Evolutionary conservation across 1,284 basidiomycete genomes (phyloP).

Genomic region (Boletus smithii): DNA sequence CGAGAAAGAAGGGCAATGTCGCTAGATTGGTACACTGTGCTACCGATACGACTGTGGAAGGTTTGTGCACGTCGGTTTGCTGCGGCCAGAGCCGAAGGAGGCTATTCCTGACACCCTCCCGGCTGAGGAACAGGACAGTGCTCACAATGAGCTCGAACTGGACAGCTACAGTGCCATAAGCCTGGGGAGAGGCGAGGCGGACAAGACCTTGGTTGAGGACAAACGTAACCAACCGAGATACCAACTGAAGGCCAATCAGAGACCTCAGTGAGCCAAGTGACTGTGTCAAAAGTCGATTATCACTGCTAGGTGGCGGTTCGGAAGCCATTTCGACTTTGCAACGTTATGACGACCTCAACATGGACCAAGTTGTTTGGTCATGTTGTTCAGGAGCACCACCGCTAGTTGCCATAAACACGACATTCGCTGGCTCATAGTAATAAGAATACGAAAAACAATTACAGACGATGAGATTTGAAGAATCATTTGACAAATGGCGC

Average conservation of each 20-base stretch:
- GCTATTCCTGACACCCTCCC: conserved; percentile 88
- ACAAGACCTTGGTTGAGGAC: conserved; percentile 84
- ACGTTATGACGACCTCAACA: not conserved
- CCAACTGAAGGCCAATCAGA: conserved; percentile 82
- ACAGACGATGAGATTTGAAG: no score
- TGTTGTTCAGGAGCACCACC: conserved; percentile 21
- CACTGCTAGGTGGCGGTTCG: conserved; percentile 1
- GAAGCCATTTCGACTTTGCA: conserved; percentile 18
- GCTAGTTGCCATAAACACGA: no score
- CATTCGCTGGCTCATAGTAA: no score
- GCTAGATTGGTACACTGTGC: conserved; percentile 47
- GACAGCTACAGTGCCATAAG: conserved; percentile 83
- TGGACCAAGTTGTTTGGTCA: conserved; percentile 19
- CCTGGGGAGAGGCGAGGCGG: conserved; percentile 79
- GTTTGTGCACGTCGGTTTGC: conserved; percentile 13
- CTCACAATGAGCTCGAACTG: conserved; percentile 85
- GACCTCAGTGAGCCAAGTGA: conserved; percentile 68
- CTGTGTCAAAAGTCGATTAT: conserved; percentile 34
- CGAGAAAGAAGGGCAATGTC: conserved; percentile 56
- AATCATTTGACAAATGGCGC: no score
- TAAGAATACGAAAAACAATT: no score
- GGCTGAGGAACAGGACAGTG: conserved; percentile 86
- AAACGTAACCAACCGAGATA: conserved; percentile 84
- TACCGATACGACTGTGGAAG: conserved; percentile 8
- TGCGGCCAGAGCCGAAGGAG: conserved; percentile 53